Base-by-base conservation (phyloP, 352 stramenopile genomes). In the Vaucheria bursata region DNA sequence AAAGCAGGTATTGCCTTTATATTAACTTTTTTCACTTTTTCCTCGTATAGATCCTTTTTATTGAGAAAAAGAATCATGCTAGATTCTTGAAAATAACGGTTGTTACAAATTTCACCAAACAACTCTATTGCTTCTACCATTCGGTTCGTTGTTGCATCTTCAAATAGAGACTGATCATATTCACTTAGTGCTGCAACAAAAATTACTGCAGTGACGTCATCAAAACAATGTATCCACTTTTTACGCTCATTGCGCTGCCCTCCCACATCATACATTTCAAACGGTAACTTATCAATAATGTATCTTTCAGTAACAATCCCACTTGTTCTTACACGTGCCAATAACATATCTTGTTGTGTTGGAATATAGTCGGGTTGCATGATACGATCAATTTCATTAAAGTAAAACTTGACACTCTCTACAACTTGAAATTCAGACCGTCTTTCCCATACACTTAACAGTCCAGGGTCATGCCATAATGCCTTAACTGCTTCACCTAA, bases 371-470 rank as follows among this genome's bases (percentile, higher is more conserved):
- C 90, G 74, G 87, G 79, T 36, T 79, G 85, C 88, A 95, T 96
- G 85, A 97, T 97, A 70, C 90, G 85, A 78, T 97, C 91, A 37
- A 97, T 90, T 78, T 96, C 90, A 77, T 95, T 93, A 85, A 98
- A 97, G 85, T 96, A 98, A 82, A 95, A 97, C 83, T 96, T 95
- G 74, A 97, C 91, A 53, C 93, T 96, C 80, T 97, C 94, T 79
- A 97, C 92, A 81, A 97, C 95, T 88, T 98, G 93, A 82, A 95
- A 97, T 75, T 95, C 87, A 25, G 90, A 86, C 80, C 93, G 88
- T 73, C 94, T 93, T 76, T 87, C 91, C 91, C 91, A 96, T 31
- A 82, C 92, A 74, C 87, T 85, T 45, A 94, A 85, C 35, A 97
- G 90, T 49, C 91, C 92, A 0, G 90, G 89, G 86, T 97, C 77